These are phyloP conservation scores for Paratrimastix pyriformis DNA, from an alignment of 78 protist genomes.

Conservation along the genomic window DNA sequence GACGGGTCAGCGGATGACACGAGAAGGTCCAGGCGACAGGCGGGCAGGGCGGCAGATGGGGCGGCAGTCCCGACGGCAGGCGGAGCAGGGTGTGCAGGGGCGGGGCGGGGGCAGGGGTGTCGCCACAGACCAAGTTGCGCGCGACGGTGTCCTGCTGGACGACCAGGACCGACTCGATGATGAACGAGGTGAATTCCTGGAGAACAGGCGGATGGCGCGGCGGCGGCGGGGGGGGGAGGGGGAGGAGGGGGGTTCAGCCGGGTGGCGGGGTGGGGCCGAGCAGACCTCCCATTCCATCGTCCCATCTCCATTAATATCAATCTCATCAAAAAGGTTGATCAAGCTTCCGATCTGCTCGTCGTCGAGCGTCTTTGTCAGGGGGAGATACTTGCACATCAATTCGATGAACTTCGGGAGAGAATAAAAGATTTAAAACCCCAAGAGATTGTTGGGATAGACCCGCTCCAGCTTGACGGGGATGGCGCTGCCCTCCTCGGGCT, in stretches of 20 bases:
- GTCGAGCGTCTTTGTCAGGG: neutral
- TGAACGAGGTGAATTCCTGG: conserved; percentile 7
- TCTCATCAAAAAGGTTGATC: conserved; percentile 13
- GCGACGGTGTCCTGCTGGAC: neutral
- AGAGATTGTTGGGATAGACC: neutral
- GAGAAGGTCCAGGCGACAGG: no score
- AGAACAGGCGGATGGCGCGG: no score
- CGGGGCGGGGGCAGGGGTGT: no score
- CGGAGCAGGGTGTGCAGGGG: no score
- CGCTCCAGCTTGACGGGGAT: neutral
- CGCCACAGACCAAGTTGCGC: no score
- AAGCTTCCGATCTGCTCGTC: neutral
- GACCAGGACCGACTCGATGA: conserved; percentile 3
- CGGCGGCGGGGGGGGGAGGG: no score
- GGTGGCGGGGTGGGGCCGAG: neutral
- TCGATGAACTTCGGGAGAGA: neutral
- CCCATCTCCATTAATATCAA: conserved; percentile 41
- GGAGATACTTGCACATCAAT: conserved; percentile 9
- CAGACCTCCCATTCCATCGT: conserved; percentile 19
- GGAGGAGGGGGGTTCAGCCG: no score
- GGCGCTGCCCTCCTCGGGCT: neutral
- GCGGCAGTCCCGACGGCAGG: no score
- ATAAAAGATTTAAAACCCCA: neutral
- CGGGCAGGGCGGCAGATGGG: no score
- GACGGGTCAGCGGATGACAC: no score